Conservation (phyloP, 768 basidiomycete species). For the Austroboletus festivus region DNA sequence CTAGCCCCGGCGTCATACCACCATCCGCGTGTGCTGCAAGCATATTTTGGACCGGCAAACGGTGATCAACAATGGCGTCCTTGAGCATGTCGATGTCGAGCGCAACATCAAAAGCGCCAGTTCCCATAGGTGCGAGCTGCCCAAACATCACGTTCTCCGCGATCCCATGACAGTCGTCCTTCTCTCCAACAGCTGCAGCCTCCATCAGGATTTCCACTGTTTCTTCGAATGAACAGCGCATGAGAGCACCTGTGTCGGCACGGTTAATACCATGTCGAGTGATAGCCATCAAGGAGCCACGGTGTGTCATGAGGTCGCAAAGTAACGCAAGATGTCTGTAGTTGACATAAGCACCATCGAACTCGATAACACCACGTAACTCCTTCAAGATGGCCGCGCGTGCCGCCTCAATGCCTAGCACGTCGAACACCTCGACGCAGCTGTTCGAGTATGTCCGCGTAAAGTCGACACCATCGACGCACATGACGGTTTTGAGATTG, state of each 20-base stretch:
- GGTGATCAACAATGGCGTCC: constrained; percentile 96
- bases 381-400: constrained; percentile 93
- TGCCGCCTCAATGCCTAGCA: constrained; percentile 95
- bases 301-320: constrained; percentile 97
- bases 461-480: constrained; percentile 92
- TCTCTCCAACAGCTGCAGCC: constrained; percentile 95
- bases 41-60: constrained; percentile 81
- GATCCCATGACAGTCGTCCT: constrained; percentile 96
- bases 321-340: constrained; percentile 96
- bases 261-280: constrained; percentile 99
- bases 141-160: constrained; percentile 99
- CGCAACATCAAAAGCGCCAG: constrained; percentile 92
- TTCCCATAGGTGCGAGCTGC: constrained; percentile 99
- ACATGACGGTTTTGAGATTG: constrained; percentile 94
- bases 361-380: constrained; percentile 93
- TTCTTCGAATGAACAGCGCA: constrained; percentile 99
- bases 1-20: constrained; percentile 88
- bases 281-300: constrained; percentile 93
- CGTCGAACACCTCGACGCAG: constrained; percentile 91
- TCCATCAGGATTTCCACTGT: constrained; percentile 99
- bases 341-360: constrained; percentile 99
- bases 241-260: constrained; percentile 96
- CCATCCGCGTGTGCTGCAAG: constrained; percentile 77
- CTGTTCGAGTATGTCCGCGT: constrained; percentile 94
- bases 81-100: constrained; percentile 98